A percentile compares a stretch with the other conserved stretches of the same genome.
phyloP scores from a whole-genome alignment of 2,329 filamentous ascomycete genomes.

The Phoma sp. region DNA sequence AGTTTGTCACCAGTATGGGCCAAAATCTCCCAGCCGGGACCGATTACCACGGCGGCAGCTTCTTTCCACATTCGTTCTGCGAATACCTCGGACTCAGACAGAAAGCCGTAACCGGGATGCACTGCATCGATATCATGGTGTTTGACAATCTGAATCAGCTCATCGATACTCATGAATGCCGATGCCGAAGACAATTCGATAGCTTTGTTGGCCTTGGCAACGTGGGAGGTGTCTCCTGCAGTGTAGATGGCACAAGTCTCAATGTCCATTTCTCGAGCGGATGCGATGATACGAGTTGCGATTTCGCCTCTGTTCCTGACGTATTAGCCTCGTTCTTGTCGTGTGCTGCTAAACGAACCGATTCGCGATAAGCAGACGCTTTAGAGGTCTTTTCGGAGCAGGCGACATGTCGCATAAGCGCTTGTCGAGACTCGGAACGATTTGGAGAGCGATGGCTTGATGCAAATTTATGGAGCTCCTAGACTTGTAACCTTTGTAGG shows the following conservation, averaged over 20 bases:
- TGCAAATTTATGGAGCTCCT: too few species aligned
- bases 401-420: too few species aligned
- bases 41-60: slow-evolving; percentile 57
- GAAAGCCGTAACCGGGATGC: slow-evolving; percentile 68
- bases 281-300: slow-evolving; percentile 64
- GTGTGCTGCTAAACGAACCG: slow-evolving; percentile 45
- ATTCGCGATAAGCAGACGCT: slow-evolving; percentile 61
- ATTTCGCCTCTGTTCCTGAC: slow-evolving; percentile 63
- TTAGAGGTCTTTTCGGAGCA: slow-evolving; percentile 33
- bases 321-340: neutral
- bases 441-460: too few species aligned
- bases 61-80: slow-evolving; percentile 57
- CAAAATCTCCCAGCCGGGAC: slow-evolving; percentile 64
- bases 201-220: slow-evolving; percentile 57
- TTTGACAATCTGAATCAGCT: slow-evolving; percentile 56
- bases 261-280: slow-evolving; percentile 64
- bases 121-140: slow-evolving; percentile 61
- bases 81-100: slow-evolving; percentile 62
- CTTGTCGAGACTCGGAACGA: too few species aligned
- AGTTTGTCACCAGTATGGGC: slow-evolving; percentile 63
- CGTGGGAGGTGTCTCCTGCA: slow-evolving; percentile 61
- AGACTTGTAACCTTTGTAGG: too few species aligned
- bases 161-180: slow-evolving; percentile 60
- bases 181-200: slow-evolving; percentile 58
- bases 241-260: slow-evolving; percentile 64